Base-by-base conservation (phyloP, 176 grass and related monocot genomes). In the Neostapfia colusana region DNA sequence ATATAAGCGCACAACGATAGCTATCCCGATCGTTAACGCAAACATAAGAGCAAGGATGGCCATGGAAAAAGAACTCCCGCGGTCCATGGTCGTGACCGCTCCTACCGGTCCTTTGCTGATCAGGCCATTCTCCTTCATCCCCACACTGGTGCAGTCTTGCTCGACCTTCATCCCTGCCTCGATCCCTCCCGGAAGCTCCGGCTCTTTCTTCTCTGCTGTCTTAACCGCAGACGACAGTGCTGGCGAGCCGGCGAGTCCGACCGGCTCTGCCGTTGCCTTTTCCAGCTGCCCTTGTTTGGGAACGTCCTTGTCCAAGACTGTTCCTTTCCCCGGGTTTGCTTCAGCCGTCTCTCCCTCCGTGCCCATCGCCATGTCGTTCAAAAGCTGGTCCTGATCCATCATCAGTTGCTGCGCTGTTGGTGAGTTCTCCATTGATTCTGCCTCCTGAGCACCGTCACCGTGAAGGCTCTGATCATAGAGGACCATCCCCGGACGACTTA, bases 141-240 rank as follows among this genome's bases (percentile, higher is more conserved):
- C 59, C 23, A 38, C 46, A 0, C 65, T 79, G 70, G 14, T 15
- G 12, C 21, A 2, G 53, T 88, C 80, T 63, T 83, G 76, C 41
- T 74, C 70, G 23, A 70, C 41, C 38, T 88, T 88, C 81, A 80
- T 88, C 27, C 76, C 70, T 0, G n/a, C 70, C 64, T 84, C 64
- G 16, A 80, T 80, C 63, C 46, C 10, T 79, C 27, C 21, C 0
- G 8, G 26, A 73, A 69, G 38, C 16, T 4, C 42, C 0, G 36
- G 35, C 11, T 46, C 38, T 67, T 84, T 80, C 55, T 79, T 83
- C 45, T 57, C 70, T 23, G 38, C 3, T 31, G 38, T 26, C 44
- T 80, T 84, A 26, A 57, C 36, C 37, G 75, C 9, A 45, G 62
- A 68, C 18, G 81, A 48, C n/a, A 64, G 0, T 10, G 37, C 44